Percentiles rank a stretch among this genome's conserved stretches.
These are phyloP conservation scores for Pseudogymnoascus sp. DNA, from an alignment of 2,329 filamentous ascomycete species.

Conservation along the genomic window DNA sequence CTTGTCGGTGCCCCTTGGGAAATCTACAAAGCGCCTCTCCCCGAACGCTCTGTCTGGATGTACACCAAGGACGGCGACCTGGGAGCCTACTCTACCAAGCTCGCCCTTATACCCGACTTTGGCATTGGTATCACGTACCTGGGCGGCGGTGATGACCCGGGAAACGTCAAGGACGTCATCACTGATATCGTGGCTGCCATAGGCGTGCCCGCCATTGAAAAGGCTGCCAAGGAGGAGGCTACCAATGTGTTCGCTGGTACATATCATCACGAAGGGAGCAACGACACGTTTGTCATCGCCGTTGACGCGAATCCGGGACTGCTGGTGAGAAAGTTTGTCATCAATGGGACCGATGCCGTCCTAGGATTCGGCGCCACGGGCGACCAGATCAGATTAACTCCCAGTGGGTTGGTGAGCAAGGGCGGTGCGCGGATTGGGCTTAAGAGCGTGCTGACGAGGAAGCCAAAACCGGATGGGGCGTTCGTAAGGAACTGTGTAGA, in stretches of 20 bases:
- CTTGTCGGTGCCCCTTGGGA: constrained; percentile 27
- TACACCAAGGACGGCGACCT: constrained; percentile 39
- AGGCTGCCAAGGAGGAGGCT: constrained; percentile 28
- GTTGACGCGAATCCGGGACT: constrained; percentile 25
- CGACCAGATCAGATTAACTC: constrained; percentile 15
- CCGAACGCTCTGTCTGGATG: constrained; percentile 26
- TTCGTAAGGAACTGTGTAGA: constrained; percentile 16
- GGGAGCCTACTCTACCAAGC: constrained; percentile 32
- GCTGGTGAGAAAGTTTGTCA: constrained; percentile 25
- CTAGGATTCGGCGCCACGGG: background rate
- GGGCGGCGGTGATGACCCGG: constrained; percentile 26
- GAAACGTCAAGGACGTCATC: constrained; percentile 15
- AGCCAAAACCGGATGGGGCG: constrained; percentile 14
- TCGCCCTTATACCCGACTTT: constrained; percentile 38
- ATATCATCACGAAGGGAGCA: constrained; percentile 15
- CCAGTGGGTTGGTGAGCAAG: constrained; percentile 15
- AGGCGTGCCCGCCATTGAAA: constrained; percentile 29
- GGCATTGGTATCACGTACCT: constrained; percentile 36
- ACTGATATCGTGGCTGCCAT: constrained; percentile 25
- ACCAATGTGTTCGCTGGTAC: constrained; percentile 20
- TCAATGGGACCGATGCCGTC: constrained; percentile 28
- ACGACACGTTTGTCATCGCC: constrained; percentile 24
- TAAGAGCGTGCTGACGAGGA: constrained; percentile 13
- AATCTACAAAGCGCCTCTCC: constrained; percentile 17
- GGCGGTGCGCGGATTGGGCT: constrained; percentile 13